A percentile compares a stretch with the other conserved stretches of the same genome.
phyloP scores from a whole-genome alignment of 164 flowering plant genomes.

The Malania oleifera region DNA sequence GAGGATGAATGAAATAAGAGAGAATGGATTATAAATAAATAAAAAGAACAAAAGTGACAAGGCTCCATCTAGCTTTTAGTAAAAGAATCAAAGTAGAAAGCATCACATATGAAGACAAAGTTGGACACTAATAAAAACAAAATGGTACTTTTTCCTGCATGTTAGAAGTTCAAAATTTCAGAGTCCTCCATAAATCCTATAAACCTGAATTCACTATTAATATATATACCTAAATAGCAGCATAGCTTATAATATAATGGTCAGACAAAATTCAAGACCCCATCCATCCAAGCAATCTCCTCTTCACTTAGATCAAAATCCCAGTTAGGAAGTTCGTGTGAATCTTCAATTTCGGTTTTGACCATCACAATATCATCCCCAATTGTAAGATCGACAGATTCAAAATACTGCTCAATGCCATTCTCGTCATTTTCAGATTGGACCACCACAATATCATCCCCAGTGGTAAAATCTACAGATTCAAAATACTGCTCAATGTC shows the following conservation, averaged over 20 bases:
- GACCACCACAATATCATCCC: slow-evolving; percentile 2
- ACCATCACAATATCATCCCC: slow-evolving; percentile 4
- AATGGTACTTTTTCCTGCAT: too few relatives aligned
- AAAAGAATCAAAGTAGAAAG: too few relatives aligned
- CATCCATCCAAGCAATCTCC: slow-evolving; percentile 14
- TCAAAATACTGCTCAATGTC: neutral
- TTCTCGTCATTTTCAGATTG: neutral
- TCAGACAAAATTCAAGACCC: slow-evolving; percentile 1
- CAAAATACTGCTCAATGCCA: neutral
- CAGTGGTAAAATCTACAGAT: neutral
- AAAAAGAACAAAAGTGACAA: too few relatives aligned
- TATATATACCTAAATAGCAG: neutral
- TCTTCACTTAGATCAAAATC: slow-evolving; percentile 10
- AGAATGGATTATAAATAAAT: too few relatives aligned
- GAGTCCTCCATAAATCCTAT: neutral
- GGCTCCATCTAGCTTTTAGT: too few relatives aligned
- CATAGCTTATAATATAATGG: slow-evolving; percentile 3
- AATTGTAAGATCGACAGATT: neutral
- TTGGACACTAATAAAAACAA: too few relatives aligned
- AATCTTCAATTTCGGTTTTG: neutral
- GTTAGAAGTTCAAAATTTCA: too few relatives aligned
- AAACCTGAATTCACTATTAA: neutral
- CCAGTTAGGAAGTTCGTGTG: neutral
- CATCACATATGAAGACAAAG: too few relatives aligned
- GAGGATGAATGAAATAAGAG: too few relatives aligned